Percentiles rank a stretch among this genome's conserved stretches.
Evolutionary conservation across 805 yeast species (phyloP).

Genomic region (Wickerhamomyces tratensis): DNA sequence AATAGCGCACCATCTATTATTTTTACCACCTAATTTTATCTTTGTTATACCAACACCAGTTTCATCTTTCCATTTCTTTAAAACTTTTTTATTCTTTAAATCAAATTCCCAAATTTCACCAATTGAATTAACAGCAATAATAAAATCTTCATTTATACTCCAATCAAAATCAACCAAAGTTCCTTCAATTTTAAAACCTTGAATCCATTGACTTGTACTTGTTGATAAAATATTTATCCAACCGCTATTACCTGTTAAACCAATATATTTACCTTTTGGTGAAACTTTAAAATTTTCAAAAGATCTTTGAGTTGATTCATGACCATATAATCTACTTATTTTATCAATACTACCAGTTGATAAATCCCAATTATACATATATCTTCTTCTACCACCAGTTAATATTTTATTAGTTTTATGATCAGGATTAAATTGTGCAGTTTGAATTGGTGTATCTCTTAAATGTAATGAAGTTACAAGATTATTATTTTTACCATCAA

Average conservation of each 20-base stretch:
- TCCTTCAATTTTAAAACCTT: constrained; percentile 87
- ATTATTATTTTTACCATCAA: constrained; percentile 79
- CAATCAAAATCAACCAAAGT: constrained; percentile 74
- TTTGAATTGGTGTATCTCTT: constrained; percentile 69
- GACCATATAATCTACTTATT: constrained; percentile 85
- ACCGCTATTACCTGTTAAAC: constrained; percentile 77
- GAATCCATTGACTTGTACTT: constrained; percentile 73
- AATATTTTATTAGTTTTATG: constrained; percentile 42
- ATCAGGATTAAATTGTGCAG: constrained; percentile 55
- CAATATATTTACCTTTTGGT: constrained; percentile 62
- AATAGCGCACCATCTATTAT: constrained; percentile 75
- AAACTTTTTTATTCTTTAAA: constrained; percentile 36
- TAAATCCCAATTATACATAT: constrained; percentile 88
- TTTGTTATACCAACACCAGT: constrained; percentile 80
- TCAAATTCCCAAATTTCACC: constrained; percentile 92
- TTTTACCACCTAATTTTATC: constrained; percentile 60
- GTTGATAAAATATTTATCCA: constrained; percentile 82
- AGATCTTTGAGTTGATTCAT: constrained; percentile 72
- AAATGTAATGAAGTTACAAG: constrained; percentile 77
- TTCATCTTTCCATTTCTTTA: constrained; percentile 74
- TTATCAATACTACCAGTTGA: constrained; percentile 69
- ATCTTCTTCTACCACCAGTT: constrained; percentile 87
- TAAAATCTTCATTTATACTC: constrained; percentile 31
- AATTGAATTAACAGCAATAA: constrained; percentile 56
- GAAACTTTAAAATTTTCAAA: constrained; percentile 81